Evolutionary conservation across 2,329 filamentous ascomycete species (phyloP).

Genomic region (Zasmidium angulare): DNA sequence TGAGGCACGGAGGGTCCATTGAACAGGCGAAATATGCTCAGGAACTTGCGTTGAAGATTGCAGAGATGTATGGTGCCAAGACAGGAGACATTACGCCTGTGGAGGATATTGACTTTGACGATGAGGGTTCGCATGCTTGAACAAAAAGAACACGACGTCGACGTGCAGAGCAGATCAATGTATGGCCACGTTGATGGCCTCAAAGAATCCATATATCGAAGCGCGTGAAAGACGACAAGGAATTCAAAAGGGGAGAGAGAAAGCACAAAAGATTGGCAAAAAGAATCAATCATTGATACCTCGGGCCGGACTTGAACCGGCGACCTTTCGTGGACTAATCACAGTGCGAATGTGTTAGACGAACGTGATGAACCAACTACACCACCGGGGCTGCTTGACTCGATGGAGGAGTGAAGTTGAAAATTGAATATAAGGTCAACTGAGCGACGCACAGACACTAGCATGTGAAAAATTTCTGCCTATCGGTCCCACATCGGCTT

Average conservation of each 20-base stretch:
- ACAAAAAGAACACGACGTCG: too few species aligned
- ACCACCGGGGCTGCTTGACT: not conserved
- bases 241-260: too few species aligned
- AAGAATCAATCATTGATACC: not conserved
- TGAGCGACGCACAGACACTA: not conserved
- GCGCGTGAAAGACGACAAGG: too few species aligned
- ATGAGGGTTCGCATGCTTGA: conserved; percentile 8
- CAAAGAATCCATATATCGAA: too few species aligned
- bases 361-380: not conserved
- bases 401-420: not conserved
- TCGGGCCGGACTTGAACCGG: not conserved
- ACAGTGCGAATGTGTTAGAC: not conserved
- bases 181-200: too few species aligned
- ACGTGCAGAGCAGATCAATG: too few species aligned
- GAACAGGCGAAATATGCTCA: conserved; percentile 12
- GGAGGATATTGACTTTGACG: conserved; percentile 15
- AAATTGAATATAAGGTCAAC: not conserved
- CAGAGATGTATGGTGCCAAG: conserved; percentile 9
- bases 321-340: not conserved
- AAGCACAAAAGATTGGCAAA: not conserved
- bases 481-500: not conserved
- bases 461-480: not conserved
- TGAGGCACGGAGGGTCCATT: conserved; percentile 15
- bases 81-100: conserved; percentile 6
- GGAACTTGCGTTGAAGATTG: conserved; percentile 14